Conservation (phyloP, 257 asterid genomes). For the Solanum virginianum region DNA sequence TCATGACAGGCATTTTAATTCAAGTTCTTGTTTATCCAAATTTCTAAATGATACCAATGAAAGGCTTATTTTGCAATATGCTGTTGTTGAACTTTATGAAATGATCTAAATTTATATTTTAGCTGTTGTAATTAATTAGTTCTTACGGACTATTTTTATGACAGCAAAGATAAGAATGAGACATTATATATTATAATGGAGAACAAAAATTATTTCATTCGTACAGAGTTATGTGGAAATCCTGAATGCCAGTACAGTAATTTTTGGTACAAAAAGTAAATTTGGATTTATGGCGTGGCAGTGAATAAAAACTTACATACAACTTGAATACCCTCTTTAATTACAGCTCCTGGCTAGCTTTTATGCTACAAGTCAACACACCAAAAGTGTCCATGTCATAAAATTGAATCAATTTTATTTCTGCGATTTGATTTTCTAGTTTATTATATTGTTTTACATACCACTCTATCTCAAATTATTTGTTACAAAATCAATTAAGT, state of each 20-base stretch:
- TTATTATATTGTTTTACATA: background rate
- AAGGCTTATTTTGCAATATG: too few relatives aligned
- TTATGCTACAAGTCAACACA: background rate
- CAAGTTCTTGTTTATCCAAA: background rate
- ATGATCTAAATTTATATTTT: too few relatives aligned
- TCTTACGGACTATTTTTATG: too few relatives aligned
- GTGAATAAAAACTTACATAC: background rate
- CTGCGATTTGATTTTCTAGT: background rate
- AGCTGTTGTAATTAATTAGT: too few relatives aligned
- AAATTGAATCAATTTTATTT: background rate
- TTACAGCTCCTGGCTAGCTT: background rate
- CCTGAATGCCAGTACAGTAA: background rate
- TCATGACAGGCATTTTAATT: background rate
- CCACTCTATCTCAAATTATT: background rate
- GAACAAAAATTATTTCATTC: background rate
- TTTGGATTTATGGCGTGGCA: background rate
- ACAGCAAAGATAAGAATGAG: background rate
- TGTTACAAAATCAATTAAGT: too few relatives aligned
- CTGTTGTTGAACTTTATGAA: background rate
- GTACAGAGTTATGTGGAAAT: background rate
- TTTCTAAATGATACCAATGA: background rate
- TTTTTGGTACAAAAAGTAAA: background rate
- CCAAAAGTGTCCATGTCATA: background rate
- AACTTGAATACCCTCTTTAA: background rate
- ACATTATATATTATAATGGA: too few relatives aligned